These are phyloP conservation scores for Fusarium papillatum DNA, from an alignment of 2,329 filamentous ascomycete species.

Conservation along the genomic window DNA sequence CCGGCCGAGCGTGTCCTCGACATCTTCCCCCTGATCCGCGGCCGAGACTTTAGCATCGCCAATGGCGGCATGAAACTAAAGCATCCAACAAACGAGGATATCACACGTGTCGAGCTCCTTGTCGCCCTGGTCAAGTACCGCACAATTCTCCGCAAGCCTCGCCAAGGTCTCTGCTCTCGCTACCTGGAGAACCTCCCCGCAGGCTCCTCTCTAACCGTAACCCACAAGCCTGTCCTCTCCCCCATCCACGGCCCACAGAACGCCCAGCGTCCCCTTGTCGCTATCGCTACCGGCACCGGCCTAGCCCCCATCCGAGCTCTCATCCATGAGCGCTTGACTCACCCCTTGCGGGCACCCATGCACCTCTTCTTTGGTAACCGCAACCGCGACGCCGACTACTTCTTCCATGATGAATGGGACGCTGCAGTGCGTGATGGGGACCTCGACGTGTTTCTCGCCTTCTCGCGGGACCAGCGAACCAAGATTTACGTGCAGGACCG, in stretches of 20 bases:
- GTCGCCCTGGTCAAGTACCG: conserved; percentile 93
- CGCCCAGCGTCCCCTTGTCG: conserved; percentile 71
- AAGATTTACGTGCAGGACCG: conserved; percentile 71
- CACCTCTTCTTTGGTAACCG: conserved; percentile 89
- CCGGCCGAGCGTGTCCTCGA: conserved; percentile 80
- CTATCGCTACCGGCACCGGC: conserved; percentile 89
- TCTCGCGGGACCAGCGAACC: conserved; percentile 61
- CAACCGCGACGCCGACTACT: conserved; percentile 81
- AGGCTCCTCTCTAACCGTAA: conserved; percentile 72
- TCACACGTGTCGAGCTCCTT: conserved; percentile 76
- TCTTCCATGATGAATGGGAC: conserved; percentile 84
- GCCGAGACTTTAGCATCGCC: conserved; percentile 94
- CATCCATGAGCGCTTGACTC: conserved; percentile 76
- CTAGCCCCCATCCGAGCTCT: conserved; percentile 87
- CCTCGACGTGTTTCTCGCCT: conserved; percentile 58
- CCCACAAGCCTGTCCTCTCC: conserved; percentile 62
- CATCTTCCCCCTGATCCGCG: conserved; percentile 85
- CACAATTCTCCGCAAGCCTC: conserved; percentile 86
- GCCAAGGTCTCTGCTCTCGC: conserved; percentile 90
- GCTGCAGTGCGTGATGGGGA: conserved; percentile 29
- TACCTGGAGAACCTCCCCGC: conserved; percentile 79
- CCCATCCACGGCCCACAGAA: conserved; percentile 55
- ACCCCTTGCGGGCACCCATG: conserved; percentile 52
- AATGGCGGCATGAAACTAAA: conserved; percentile 70
- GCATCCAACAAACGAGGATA: conserved; percentile 36